phyloP scores from a whole-genome alignment of 1,284 basidiomycete species.

The Ustilago xerochloae region DNA sequence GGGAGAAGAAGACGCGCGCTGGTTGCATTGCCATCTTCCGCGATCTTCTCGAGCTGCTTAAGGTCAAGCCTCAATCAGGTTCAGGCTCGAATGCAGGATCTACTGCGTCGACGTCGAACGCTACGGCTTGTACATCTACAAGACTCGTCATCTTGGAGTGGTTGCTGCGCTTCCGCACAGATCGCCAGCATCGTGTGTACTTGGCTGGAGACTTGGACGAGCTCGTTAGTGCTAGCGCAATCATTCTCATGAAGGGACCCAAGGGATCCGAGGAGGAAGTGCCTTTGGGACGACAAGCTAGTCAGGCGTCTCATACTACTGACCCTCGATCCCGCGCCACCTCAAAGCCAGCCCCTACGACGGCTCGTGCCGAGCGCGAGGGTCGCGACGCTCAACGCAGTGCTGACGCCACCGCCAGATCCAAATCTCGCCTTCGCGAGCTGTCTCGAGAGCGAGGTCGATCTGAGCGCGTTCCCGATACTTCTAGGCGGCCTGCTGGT shows the following conservation, averaged over 20 bases:
- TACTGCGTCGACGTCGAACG: not conserved
- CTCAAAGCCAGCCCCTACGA: constrained; percentile 15
- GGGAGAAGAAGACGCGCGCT: constrained; percentile 53
- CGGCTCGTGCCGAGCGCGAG: constrained; percentile 28
- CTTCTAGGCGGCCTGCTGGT: constrained; percentile 18
- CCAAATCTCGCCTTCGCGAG: constrained; percentile 42
- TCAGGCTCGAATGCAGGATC: constrained; percentile 2
- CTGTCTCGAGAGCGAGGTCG: constrained; percentile 43
- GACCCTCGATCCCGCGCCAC: constrained; percentile 19
- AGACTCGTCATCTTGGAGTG: constrained; percentile 85
- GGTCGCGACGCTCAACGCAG: constrained; percentile 43
- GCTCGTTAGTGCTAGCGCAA: constrained; percentile 55
- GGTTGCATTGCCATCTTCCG: constrained; percentile 60
- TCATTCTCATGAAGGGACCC: constrained; percentile 37
- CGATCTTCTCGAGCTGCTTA: constrained; percentile 58
- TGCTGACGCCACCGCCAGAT: constrained; percentile 21
- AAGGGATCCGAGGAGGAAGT: constrained; percentile 13
- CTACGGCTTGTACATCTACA: constrained; percentile 61
- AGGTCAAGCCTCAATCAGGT: constrained; percentile 10
- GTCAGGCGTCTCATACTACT: constrained; percentile 3
- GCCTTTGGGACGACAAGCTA: constrained; percentile 63
- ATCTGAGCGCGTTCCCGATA: constrained; percentile 28
- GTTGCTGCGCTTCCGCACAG: constrained; percentile 87
- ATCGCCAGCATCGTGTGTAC: constrained; percentile 88
- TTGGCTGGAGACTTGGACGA: constrained; percentile 72